Evolutionary conservation across 352 stramenopile genomes (phyloP), one percentile per base, ranked within the genome.

Genomic region (Pythium aristosporum): DNA sequence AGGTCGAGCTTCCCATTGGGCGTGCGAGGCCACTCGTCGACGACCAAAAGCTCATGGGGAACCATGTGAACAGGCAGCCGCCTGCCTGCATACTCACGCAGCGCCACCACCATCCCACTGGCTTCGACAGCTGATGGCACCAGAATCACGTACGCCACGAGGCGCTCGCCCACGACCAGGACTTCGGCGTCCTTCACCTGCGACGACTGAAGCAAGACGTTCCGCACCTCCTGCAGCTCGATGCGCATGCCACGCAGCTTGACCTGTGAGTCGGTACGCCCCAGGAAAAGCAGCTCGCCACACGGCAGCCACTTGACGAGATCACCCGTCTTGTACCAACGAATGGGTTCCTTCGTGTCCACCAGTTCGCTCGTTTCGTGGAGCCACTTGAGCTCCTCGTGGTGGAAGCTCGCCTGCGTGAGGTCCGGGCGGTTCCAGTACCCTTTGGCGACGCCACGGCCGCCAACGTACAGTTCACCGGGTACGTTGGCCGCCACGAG

Each of bases 241-340:
- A 96, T 85, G 3, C 87, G 83, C 69, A 91, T 91, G 13, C 85
- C 87, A 20, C 85, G 78, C 2, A 90, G 77, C 58, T 96, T 96
- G 32, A 94, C 82, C 57, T 94, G 87, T 3, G 77, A 68, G 60
- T 96, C 87, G 1, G 79, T 79, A 18, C 87, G 72, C 10, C 85
- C 82, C 3, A 92, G 59, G 41, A 92, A 91, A 12, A 90, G 65
- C 18, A 93, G 59, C 47, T 80, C 68, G 1, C 79, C 77, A 48
- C 58, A 75, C 5, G 69, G 57, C 21, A 85, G 53, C 65, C 82
- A 82, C 54, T 85, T 84, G 32, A 89, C 82, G 9, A 89, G 69
- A 53, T 95, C 86, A 7, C 86, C 86, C 0, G 82, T 91, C 32
- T 79, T 77, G 54, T 91, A 92, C 68, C 74, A 86, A 13, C 65